Percentiles rank a stretch among this genome's conserved stretches.
Conservation (phyloP, 1,284 basidiomycete species). For the Tilletia walkeri region DNA sequence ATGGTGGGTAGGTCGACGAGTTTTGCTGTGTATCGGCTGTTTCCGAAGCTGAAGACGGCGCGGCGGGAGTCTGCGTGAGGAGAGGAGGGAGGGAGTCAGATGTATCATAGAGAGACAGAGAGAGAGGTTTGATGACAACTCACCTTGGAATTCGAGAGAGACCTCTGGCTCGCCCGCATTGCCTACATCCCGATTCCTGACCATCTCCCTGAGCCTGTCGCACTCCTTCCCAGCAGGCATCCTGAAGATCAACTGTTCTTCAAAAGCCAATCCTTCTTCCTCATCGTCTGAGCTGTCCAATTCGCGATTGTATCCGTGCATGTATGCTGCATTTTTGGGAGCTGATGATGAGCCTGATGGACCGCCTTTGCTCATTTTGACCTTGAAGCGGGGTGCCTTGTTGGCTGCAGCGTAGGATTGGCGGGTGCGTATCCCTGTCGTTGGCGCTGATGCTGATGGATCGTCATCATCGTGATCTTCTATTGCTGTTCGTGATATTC, state of each 20-base stretch:
- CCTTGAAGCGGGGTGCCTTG: slow-evolving; percentile 19
- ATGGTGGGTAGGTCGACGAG: slow-evolving; percentile 94
- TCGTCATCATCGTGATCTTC: not conserved
- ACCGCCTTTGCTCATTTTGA: slow-evolving; percentile 19
- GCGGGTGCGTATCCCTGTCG: not conserved
- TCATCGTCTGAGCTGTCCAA: slow-evolving; percentile 90
- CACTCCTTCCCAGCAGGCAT: slow-evolving; percentile 74
- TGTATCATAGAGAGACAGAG: too few relatives aligned
- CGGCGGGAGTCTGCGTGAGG: slow-evolving; percentile 74
- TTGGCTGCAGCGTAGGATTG: not conserved
- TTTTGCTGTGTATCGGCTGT: slow-evolving; percentile 80
- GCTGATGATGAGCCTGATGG: slow-evolving; percentile 18
- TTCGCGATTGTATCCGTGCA: slow-evolving; percentile 70
- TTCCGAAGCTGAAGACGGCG: slow-evolving; percentile 83
- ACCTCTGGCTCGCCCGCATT: slow-evolving; percentile 64
- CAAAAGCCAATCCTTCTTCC: slow-evolving; percentile 69
- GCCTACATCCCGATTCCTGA: slow-evolving; percentile 71
- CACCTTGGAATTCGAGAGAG: slow-evolving; percentile 96
- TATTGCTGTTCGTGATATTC: not conserved
- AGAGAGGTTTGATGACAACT: slow-evolving; percentile 27
- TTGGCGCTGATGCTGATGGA: not conserved
- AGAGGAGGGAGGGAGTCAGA: not conserved
- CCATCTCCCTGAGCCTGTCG: slow-evolving; percentile 60
- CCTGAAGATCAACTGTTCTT: slow-evolving; percentile 93
- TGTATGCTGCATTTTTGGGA: slow-evolving; percentile 52